A percentile compares a stretch with the other conserved stretches of the same genome.
These are phyloP conservation scores for Areca catechu DNA, from an alignment of 176 grass and related monocot genomes.

Conservation along the genomic window DNA sequence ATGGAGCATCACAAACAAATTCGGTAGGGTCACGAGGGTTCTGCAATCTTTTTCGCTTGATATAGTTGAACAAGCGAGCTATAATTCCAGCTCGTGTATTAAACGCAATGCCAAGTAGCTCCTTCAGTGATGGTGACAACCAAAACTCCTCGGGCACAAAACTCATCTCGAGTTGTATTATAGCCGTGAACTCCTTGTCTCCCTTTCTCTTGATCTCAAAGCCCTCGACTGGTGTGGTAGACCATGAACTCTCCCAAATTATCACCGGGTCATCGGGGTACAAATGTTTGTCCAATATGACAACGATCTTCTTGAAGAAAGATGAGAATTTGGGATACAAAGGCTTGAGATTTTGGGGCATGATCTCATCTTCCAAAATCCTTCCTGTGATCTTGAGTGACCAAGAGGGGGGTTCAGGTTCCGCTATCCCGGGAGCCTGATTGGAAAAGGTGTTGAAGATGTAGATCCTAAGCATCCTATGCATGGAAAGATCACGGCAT, in stretches of 20 bases:
- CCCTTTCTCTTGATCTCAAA: constrained; percentile 97
- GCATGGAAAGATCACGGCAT: constrained; percentile 55
- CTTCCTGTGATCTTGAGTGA: constrained; percentile 90
- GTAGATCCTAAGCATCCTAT: constrained; percentile 88
- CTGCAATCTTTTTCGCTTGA: constrained; percentile 89
- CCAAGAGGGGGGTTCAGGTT: constrained; percentile 71
- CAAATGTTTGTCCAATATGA: constrained; percentile 42
- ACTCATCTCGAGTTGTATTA: constrained; percentile 76
- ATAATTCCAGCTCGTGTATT: constrained; percentile 78
- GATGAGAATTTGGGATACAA: constrained; percentile 81
- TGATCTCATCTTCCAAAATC: constrained; percentile 75
- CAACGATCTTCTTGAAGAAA: constrained; percentile 76
- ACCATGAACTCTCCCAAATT: constrained; percentile 64
- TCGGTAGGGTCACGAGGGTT: constrained; percentile 66
- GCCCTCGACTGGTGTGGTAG: constrained; percentile 56
- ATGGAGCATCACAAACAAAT: constrained; percentile 63
- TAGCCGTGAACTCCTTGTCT: constrained; percentile 71
- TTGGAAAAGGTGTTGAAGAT: constrained; percentile 89
- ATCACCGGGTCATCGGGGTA: constrained; percentile 71
- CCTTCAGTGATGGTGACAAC: constrained; percentile 67
- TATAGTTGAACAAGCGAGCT: constrained; percentile 76
- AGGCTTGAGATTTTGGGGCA: constrained; percentile 67
- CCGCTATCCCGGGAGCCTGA: constrained; percentile 46
- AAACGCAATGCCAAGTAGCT: constrained; percentile 80
- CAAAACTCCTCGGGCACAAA: constrained; percentile 78